phyloP scores from a whole-genome alignment of 2,329 filamentous ascomycete species.

The Diaporthe citrichinensis region DNA sequence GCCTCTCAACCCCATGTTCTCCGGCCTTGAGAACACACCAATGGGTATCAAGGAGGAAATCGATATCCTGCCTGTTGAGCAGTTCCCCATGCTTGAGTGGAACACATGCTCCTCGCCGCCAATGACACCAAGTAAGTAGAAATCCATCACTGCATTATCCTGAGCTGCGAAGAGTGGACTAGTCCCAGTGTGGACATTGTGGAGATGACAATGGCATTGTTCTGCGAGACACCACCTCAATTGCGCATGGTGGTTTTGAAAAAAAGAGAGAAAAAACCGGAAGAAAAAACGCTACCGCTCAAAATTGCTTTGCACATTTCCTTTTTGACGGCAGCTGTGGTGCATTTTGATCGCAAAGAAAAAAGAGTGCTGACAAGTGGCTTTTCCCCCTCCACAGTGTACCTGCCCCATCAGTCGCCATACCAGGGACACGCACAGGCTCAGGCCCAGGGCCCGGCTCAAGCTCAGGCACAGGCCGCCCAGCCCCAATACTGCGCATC shows the following conservation, averaged over 20 bases:
- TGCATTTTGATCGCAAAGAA: neutral
- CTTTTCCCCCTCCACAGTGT: conserved; percentile 55
- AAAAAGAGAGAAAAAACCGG: neutral
- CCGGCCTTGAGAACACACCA: conserved; percentile 76
- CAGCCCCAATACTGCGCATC: conserved; percentile 37
- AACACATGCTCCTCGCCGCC: conserved; percentile 83
- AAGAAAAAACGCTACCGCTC: neutral
- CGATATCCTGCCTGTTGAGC: conserved; percentile 74
- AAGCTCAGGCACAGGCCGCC: conserved; percentile 55
- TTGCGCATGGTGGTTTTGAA: neutral
- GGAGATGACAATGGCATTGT: neutral
- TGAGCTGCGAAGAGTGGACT: neutral
- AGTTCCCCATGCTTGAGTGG: conserved; percentile 82
- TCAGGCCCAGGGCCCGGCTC: conserved; percentile 46
- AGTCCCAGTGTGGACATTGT: neutral
- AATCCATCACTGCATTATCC: conserved; percentile 39
- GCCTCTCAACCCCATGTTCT: conserved; percentile 86
- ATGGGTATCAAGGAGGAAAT: conserved; percentile 78
- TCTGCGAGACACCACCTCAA: neutral
- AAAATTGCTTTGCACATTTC: neutral
- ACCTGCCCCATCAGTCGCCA: conserved; percentile 50
- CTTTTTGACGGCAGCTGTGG: conserved; percentile 9
- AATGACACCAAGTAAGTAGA: conserved; percentile 88
- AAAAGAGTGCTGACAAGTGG: conserved; percentile 37
- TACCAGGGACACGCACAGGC: conserved; percentile 15